A percentile compares a stretch with the other conserved stretches of the same genome.
phyloP scores from a whole-genome alignment of 352 stramenopile genomes.

The Globisporangium paroecandrum region DNA sequence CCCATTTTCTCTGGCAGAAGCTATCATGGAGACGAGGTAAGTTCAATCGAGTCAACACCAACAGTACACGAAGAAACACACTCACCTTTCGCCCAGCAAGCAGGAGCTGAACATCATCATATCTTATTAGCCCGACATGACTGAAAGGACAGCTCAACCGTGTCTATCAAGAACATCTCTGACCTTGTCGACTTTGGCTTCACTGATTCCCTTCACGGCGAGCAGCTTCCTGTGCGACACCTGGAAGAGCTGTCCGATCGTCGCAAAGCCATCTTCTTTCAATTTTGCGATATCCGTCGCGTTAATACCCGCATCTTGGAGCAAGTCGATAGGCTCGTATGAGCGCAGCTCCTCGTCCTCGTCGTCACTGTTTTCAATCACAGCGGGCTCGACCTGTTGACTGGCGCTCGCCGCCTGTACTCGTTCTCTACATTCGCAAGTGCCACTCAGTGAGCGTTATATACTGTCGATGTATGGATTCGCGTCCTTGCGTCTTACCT shows the following conservation, averaged over 20 bases:
- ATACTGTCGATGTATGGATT: not conserved
- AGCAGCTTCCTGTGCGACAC: constrained; percentile 66
- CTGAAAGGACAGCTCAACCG: not conserved
- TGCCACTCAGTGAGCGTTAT: not conserved
- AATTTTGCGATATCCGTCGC: constrained; percentile 73
- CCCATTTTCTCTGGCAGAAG: constrained; percentile 70
- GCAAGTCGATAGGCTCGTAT: constrained; percentile 70
- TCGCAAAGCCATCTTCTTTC: constrained; percentile 76
- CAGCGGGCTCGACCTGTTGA: constrained; percentile 24
- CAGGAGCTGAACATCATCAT: constrained; percentile 36
- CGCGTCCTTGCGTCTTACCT: constrained; percentile 5
- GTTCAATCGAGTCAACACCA: too few relatives aligned
- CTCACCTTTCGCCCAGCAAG: constrained; percentile 71
- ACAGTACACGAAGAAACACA: not conserved
- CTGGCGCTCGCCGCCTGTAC: constrained; percentile 14
- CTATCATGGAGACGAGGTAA: constrained; percentile 17
- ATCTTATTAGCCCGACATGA: not conserved
- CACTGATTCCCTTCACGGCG: constrained; percentile 84
- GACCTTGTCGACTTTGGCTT: constrained; percentile 87
- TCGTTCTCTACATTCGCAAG: constrained; percentile 19
- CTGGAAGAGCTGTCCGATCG: constrained; percentile 79
- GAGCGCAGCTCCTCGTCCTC: constrained; percentile 53
- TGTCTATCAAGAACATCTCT: not conserved
- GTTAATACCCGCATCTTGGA: constrained; percentile 77
- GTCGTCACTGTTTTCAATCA: constrained; percentile 48